Conservation (phyloP, 1,284 basidiomycete species). For the Austroboletus novae-zelandiae region DNA sequence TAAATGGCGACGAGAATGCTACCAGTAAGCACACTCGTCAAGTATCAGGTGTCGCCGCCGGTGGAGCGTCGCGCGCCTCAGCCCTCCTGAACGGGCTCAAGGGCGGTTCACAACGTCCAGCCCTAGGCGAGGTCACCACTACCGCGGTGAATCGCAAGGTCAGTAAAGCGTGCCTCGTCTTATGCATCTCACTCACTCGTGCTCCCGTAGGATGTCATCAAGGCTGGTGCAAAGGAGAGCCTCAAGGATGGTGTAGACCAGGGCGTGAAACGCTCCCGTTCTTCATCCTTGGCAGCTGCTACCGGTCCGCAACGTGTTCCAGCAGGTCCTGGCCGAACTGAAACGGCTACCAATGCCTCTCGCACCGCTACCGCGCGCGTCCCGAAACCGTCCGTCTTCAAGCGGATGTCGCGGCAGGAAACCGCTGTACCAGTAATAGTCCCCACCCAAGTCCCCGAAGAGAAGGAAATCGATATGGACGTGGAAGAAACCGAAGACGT, state of each 20-base stretch:
- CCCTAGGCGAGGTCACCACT: slow-evolving; percentile 69
- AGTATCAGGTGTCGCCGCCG: slow-evolving; percentile 44
- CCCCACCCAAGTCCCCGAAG: slow-evolving; percentile 32
- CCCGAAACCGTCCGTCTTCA: slow-evolving; percentile 36
- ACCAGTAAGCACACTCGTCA: slow-evolving; percentile 62
- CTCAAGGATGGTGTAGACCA: slow-evolving; percentile 54
- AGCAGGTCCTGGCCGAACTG: slow-evolving; percentile 52
- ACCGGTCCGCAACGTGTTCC: slow-evolving; percentile 63
- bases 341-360: slow-evolving; percentile 39
- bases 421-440: slow-evolving; percentile 38
- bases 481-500: slow-evolving; percentile 43
- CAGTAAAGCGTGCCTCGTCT: slow-evolving; percentile 25
- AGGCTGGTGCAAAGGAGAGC: slow-evolving; percentile 30
- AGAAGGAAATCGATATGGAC: slow-evolving; percentile 58
- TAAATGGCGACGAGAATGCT: slow-evolving; percentile 68
- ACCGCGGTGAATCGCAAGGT: slow-evolving; percentile 74
- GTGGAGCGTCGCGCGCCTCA: slow-evolving; percentile 47
- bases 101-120: slow-evolving; percentile 50
- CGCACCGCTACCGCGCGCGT: slow-evolving; percentile 37
- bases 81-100: slow-evolving; percentile 51
- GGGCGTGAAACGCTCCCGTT: slow-evolving; percentile 61
- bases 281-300: slow-evolving; percentile 55
- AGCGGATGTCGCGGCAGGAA: slow-evolving; percentile 43
- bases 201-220: slow-evolving; percentile 26
- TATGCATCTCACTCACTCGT: slow-evolving; percentile 5